These are phyloP conservation scores for Leccinum sublutescens DNA, from an alignment of 768 basidiomycete species.

Conservation along the genomic window DNA sequence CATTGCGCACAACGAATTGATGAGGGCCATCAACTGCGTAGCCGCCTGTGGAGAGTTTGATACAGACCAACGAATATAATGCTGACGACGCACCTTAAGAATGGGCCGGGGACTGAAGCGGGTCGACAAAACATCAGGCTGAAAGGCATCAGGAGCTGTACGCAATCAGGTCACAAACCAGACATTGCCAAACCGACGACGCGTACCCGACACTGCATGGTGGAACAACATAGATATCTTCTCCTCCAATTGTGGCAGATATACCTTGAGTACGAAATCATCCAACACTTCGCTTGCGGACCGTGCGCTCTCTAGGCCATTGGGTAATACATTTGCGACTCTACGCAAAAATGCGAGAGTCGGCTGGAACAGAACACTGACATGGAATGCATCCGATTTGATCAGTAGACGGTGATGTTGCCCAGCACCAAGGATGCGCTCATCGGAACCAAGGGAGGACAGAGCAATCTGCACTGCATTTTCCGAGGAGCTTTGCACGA, in stretches of 20 bases:
- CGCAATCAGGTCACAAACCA: constrained; percentile 3
- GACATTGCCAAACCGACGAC: not conserved
- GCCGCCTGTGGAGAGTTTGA: constrained; percentile 55
- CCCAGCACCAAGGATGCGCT: constrained; percentile 67
- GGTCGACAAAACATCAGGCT: constrained; percentile 68
- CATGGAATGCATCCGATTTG: constrained; percentile 91
- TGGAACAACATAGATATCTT: constrained; percentile 88
- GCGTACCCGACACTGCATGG: constrained; percentile 72
- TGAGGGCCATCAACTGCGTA: constrained; percentile 81
- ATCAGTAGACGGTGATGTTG: constrained; percentile 86
- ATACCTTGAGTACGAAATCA: constrained; percentile 90
- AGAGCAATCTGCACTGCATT: constrained; percentile 59
- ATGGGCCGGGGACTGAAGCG: constrained; percentile 71
- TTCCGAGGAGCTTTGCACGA: constrained; percentile 71
- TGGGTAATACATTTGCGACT: constrained; percentile 68
- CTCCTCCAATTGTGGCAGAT: constrained; percentile 93
- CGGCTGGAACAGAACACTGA: constrained; percentile 91
- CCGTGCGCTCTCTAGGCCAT: constrained; percentile 59
- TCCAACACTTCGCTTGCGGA: constrained; percentile 76
- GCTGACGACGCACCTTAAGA: constrained; percentile 55
- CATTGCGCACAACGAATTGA: constrained; percentile 92
- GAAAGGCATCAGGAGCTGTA: constrained; percentile 82
- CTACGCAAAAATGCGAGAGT: constrained; percentile 82
- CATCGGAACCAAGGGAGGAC: constrained; percentile 64
- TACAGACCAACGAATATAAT: not conserved